Evolutionary conservation across 768 basidiomycete genomes (phyloP), one percentile per base, ranked within the genome.

Genomic region (Kwoniella pini): DNA sequence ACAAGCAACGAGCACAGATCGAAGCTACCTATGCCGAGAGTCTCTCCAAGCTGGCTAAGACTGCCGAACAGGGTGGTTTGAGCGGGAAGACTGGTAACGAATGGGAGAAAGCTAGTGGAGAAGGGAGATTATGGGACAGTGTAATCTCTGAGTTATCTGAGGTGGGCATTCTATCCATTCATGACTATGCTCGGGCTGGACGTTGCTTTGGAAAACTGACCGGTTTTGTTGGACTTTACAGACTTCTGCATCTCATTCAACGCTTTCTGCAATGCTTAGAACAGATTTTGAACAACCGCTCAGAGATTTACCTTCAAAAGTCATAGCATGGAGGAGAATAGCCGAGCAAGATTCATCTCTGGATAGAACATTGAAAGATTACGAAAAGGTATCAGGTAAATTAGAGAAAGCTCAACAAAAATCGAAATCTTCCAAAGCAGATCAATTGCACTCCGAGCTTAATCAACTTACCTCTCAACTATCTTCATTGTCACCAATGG

Each of bases 361-460:
- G 48, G 77, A 77, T 17, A 75, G 72, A 56, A 76, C 70, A 0
- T 49, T 80, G 22, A 80, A 79, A 55, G 65, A 73, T 26, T 75
- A 74, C 43, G 79, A 80, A 21, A 74, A 72, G 45, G 65, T 68
- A 19, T 63, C 76, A 10, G 48, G 64, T 7, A 76, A 77, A 54
- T 67, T 76, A 4, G 69, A 74, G 11, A 80, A 80, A 56, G 77
- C 75, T 4, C 39, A 63, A 30, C 46, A 57, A 2, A 74, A 74
- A 48, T 59, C 71, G 13, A 74, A 73, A 46, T 69, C 69, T 1
- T 49, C 64, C 30, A 78, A 78, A 51, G 60, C 74, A 21, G 65
- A 73, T 30, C 57, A 57, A 22, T 66, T 75, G 15, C 67, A 68
- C 38, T 36, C 43, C 6, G 77, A 78, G 36, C 57, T 78, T 27